Percentiles rank a stretch among this genome's conserved stretches.
phyloP scores from a whole-genome alignment of 1,284 basidiomycete genomes.

The Cryptococcus sp. region DNA sequence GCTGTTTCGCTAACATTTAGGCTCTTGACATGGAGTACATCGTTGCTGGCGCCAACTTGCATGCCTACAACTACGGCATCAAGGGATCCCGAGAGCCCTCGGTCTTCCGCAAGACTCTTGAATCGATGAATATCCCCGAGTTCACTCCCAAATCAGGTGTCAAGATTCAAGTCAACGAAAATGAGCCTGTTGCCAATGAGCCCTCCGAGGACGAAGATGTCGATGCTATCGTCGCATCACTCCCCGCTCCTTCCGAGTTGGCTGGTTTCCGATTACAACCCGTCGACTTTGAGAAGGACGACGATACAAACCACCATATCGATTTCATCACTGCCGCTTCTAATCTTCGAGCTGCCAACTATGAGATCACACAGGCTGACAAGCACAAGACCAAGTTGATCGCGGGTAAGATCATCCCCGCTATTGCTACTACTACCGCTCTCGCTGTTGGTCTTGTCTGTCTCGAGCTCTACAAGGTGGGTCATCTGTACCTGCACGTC shows the following conservation, averaged over 20 bases:
- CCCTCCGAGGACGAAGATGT: constrained; percentile 54
- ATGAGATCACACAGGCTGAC: constrained; percentile 83
- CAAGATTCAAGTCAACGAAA: constrained; percentile 93
- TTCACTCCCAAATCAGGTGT: constrained; percentile 90
- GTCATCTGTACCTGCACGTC: constrained; percentile 10
- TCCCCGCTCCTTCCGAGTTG: constrained; percentile 83
- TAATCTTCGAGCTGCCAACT: constrained; percentile 95
- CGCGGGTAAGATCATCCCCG: constrained; percentile 99
- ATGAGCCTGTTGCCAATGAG: constrained; percentile 69
- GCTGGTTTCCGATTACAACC: constrained; percentile 92
- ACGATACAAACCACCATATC: constrained; percentile 96
- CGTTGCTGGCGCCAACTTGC: constrained; percentile 90
- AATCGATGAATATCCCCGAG: constrained; percentile 83
- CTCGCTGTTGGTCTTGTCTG: constrained; percentile 93
- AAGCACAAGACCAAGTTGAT: constrained; percentile 96
- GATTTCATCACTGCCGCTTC: constrained; percentile 99
- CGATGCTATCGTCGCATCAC: constrained; percentile 58
- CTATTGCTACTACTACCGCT: constrained; percentile 97
- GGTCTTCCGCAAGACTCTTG: constrained; percentile 78
- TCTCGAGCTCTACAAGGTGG: constrained; percentile 92
- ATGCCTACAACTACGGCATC: constrained; percentile 97
- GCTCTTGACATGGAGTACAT: constrained; percentile 84
- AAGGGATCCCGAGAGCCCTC: constrained; percentile 79
- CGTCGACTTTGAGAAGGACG: constrained; percentile 99
- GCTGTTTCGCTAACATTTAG: too few relatives aligned